phyloP scores from a whole-genome alignment of 768 basidiomycete species.

The Russula ochroleuca region DNA sequence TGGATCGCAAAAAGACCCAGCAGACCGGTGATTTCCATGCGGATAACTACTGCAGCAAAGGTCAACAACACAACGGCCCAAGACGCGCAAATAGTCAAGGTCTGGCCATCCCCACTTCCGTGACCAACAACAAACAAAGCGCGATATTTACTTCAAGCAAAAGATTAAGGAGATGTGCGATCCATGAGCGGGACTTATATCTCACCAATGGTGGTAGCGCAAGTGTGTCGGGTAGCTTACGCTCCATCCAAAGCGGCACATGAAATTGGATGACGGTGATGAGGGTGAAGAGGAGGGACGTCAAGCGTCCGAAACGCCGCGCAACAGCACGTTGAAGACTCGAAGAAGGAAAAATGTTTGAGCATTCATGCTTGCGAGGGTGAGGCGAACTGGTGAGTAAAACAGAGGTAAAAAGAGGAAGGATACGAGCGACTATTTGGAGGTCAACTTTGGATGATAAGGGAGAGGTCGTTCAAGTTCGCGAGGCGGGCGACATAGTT shows the following conservation, averaged over 20 bases:
- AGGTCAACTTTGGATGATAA: constrained; percentile 59
- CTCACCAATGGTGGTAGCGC: constrained; percentile 74
- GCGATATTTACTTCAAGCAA: constrained; percentile 53
- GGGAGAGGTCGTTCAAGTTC: constrained; percentile 38
- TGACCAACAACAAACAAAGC: constrained; percentile 44
- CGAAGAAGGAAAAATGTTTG: constrained; percentile 58
- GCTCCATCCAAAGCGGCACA: constrained; percentile 85
- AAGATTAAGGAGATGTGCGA: not conserved
- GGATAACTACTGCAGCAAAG: constrained; percentile 64
- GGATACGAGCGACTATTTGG: constrained; percentile 59
- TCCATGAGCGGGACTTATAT: not conserved
- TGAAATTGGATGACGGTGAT: constrained; percentile 87
- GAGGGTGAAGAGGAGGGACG: constrained; percentile 57
- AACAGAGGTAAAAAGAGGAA: not conserved
- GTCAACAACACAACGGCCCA: constrained; percentile 57
- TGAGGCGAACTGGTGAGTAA: constrained; percentile 57
- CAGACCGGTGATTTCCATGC: constrained; percentile 73
- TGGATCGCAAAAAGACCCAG: constrained; percentile 60
- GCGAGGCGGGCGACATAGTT: constrained; percentile 47
- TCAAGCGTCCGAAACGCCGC: constrained; percentile 56
- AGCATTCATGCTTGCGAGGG: constrained; percentile 64
- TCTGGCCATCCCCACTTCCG: constrained; percentile 39
- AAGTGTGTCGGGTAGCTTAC: constrained; percentile 94
- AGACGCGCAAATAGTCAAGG: constrained; percentile 35
- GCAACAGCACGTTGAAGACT: constrained; percentile 59